Base-by-base conservation (phyloP, 345 rosid species). In the Lagerstroemia speciosa region DNA sequence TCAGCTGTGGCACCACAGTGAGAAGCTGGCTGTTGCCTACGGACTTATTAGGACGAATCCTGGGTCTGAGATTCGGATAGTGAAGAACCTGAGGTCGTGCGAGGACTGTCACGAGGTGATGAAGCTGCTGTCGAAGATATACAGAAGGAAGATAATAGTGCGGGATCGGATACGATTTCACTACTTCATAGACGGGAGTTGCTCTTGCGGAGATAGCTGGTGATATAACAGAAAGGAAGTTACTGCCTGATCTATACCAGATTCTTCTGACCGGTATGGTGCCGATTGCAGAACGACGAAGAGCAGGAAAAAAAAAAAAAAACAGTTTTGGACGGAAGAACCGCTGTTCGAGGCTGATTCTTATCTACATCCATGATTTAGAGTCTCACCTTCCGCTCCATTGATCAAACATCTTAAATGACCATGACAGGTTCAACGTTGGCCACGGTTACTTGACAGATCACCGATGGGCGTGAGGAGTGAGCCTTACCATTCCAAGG, bases 1-100 rank as follows among this genome's bases (percentile, higher is more conserved):
- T 66, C 74, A 72, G 36, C 45, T 72, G 70, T 36, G 53, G 40
- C 74, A 72, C 10, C 74, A 72, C 43, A 72, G 74, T 17, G 74
- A 72, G 63, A 72, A 72, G 69, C 69, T 72, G 41, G 74, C 74
- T 22, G 22, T 72, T 38, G 74, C 74, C 3, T 72, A 50, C 1
- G 74, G 74, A 17, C 55, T 72, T 40, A 72, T 66, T 36, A 72
- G 60, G 48, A 72, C 74, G 40, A 33, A 27, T 55, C 69, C 60
- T 2, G 69, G 64, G 55, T 53, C 64, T 6, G 66, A 65, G 31
- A 72, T 72, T 4, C 69, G 74, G 74, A 66, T 72, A 33, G 74
- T 72, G 65, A 72, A 72, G 67, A 72, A 72, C 69, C 32, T 72
- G 74, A n/a, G 74, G 53, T 72, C 74, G 20, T 72, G 74, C 26